phyloP scores from a whole-genome alignment of 2,329 filamentous ascomycete genomes.

The Sarocladiaceae sp. region DNA sequence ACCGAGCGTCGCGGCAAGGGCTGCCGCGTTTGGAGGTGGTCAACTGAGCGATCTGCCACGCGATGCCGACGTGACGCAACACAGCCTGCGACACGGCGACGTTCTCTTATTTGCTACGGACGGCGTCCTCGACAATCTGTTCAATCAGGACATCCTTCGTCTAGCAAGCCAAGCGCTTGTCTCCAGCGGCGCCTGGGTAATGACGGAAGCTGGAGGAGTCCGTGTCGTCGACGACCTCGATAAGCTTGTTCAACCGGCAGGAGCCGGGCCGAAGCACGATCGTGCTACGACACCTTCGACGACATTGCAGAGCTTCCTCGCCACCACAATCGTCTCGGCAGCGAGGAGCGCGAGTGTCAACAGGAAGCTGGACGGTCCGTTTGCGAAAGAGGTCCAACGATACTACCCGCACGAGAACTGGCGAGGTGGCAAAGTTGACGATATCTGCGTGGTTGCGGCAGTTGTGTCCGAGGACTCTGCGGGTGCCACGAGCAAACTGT shows the following conservation, averaged over 20 bases:
- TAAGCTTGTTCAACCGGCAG: slow-evolving; percentile 26
- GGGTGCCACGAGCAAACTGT: slow-evolving; percentile 27
- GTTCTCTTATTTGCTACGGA: slow-evolving; percentile 92
- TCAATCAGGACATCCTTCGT: slow-evolving; percentile 79
- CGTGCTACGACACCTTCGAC: too few relatives aligned
- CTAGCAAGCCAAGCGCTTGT: slow-evolving; percentile 75
- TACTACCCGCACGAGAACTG: slow-evolving; percentile 82
- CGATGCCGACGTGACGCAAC: slow-evolving; percentile 73
- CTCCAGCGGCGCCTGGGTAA: slow-evolving; percentile 65
- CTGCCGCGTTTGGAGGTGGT: slow-evolving; percentile 74
- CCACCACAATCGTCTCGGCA: slow-evolving; percentile 70
- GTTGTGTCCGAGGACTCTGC: slow-evolving; percentile 61
- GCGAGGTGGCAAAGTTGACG: slow-evolving; percentile 89
- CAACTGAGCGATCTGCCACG: slow-evolving; percentile 77
- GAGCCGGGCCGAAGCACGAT: too few relatives aligned
- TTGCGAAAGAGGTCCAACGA: slow-evolving; percentile 88
- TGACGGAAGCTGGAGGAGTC: slow-evolving; percentile 52
- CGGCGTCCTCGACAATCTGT: slow-evolving; percentile 93
- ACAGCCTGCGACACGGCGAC: slow-evolving; percentile 79
- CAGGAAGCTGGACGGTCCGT: slow-evolving; percentile 77
- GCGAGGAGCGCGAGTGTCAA: slow-evolving; percentile 83
- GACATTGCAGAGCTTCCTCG: slow-evolving; percentile 71
- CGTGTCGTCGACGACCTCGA: slow-evolving; percentile 57
- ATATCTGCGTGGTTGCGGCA: slow-evolving; percentile 82
- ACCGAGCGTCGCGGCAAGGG: slow-evolving; percentile 68